A percentile compares a stretch with the other conserved stretches of the same genome.
phyloP scores from a whole-genome alignment of 2,329 filamentous ascomycete genomes.

The Zelopaecilomyces penicillatus region DNA sequence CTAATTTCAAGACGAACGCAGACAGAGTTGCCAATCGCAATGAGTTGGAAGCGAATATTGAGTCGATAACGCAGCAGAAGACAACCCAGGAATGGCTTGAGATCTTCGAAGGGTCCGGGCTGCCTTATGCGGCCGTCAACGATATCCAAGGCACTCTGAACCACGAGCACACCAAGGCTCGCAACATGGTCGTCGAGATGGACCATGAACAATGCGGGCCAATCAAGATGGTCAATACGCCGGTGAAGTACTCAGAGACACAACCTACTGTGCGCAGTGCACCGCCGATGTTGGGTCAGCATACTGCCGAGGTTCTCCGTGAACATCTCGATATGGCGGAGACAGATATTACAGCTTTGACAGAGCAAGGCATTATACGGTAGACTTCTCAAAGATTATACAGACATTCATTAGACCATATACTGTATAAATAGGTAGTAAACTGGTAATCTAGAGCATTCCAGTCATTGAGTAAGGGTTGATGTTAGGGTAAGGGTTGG shows the following conservation, averaged over 20 bases:
- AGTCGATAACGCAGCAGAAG: conserved; percentile 62
- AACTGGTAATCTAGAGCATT: too few species aligned
- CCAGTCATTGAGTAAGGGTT: too few species aligned
- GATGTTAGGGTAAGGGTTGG: too few species aligned
- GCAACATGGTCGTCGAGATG: conserved; percentile 83
- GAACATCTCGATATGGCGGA: conserved; percentile 53
- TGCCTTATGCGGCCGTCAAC: conserved; percentile 91
- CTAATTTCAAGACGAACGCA: conserved; percentile 53
- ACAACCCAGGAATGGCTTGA: conserved; percentile 85
- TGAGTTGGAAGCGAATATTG: conserved; percentile 71
- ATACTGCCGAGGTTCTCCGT: conserved; percentile 69
- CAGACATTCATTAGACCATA: background rate
- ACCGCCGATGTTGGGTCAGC: conserved; percentile 79
- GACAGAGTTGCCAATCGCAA: conserved; percentile 61
- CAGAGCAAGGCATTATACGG: conserved; percentile 56
- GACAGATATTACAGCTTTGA: conserved; percentile 53
- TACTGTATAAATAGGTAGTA: too few species aligned
- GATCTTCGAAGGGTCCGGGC: conserved; percentile 77
- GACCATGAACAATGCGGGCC: conserved; percentile 76
- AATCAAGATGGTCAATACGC: conserved; percentile 86
- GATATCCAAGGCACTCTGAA: conserved; percentile 79
- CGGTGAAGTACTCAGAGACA: conserved; percentile 85
- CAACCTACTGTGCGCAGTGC: conserved; percentile 66
- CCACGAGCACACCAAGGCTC: conserved; percentile 75
- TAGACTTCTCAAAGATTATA: conserved; percentile 21